A percentile compares a stretch with the other conserved stretches of the same genome.
These are phyloP conservation scores for Suillus sp. DNA, from an alignment of 768 basidiomycete species.

Conservation along the genomic window DNA sequence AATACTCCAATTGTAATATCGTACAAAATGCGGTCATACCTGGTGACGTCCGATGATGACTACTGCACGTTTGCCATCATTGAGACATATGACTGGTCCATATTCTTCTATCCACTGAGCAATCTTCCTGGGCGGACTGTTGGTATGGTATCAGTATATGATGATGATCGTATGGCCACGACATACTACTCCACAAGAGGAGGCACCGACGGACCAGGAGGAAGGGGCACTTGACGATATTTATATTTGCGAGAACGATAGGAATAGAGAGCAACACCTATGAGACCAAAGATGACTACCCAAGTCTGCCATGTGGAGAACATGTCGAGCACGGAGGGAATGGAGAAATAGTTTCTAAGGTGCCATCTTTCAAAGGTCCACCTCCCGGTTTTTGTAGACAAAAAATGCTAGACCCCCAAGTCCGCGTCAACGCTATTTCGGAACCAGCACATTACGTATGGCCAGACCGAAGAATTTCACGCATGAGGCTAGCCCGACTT, in stretches of 20 bases:
- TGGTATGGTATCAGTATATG: neutral
- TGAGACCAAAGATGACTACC: neutral
- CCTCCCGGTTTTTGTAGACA: neutral
- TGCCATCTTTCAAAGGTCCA: neutral
- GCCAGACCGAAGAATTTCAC: neutral
- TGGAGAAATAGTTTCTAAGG: neutral
- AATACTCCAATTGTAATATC: slow-evolving; percentile 22
- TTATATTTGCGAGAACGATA: neutral
- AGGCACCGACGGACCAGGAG: slow-evolving; percentile 13
- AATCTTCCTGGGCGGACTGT: slow-evolving; percentile 7
- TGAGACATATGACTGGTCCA: slow-evolving; percentile 14
- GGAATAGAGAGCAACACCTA: neutral
- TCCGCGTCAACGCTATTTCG: neutral
- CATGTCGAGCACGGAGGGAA: neutral
- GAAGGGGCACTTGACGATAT: neutral
- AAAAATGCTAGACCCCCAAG: neutral
- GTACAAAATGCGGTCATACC: slow-evolving; percentile 10
- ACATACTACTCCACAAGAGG: slow-evolving; percentile 11
- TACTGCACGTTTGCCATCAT: slow-evolving; percentile 5
- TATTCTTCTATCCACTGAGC: slow-evolving; percentile 15
- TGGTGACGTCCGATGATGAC: slow-evolving; percentile 16
- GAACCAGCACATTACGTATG: neutral
- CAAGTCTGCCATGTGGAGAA: neutral
- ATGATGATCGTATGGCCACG: neutral
- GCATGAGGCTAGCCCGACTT: neutral